Evolutionary conservation across 305 asterid genomes (phyloP), one percentile per base, ranked within the genome.

Genomic region (Vinca major): DNA sequence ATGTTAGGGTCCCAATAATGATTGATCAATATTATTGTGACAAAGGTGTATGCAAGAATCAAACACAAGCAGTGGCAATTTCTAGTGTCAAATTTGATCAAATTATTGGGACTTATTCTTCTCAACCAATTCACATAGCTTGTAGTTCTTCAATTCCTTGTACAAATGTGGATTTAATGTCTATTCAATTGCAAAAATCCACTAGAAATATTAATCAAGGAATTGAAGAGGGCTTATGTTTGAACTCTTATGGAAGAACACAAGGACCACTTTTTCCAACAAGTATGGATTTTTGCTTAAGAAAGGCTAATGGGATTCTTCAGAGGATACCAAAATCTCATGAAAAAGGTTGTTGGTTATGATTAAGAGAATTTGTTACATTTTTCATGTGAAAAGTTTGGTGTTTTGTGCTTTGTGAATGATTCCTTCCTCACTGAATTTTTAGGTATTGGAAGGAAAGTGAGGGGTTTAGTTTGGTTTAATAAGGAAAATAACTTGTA

Each of bases 21-120:
- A 90, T 90, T 4, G 94, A 90, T 75, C 97, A 90, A 41, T 88
- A 77, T 81, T 90, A 88, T 33, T 88, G 95, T 37, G 90, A 90
- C 72, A 88, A 88, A 66, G 71, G 73, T 12, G 53, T 17, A 2
- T 90, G 97, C 87, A 81, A 82, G 85, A 88, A 90, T 69, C 87
- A 86, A 65, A 88, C 90, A 5, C 83, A 71, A 20, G 95, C 92
- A 1, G 94, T 88, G 67, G 89, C 90, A 16, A 83, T 90, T 53
- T 74, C 86, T 0, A 88, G 87, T 5, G 86, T 86, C 2, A 74
- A 69, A 20, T 88, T 88, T 55, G 74, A 85, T 41, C 79, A 70
- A 37, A 86, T 90, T 52, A 81, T 48, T 0, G 97, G 97, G 65
- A 85, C 94, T 11, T 90, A 88, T 73, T 62, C 92, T 0, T 78